Conservation (phyloP, 2,329 filamentous ascomycete species). For the Arthrobotrys conoides region DNA sequence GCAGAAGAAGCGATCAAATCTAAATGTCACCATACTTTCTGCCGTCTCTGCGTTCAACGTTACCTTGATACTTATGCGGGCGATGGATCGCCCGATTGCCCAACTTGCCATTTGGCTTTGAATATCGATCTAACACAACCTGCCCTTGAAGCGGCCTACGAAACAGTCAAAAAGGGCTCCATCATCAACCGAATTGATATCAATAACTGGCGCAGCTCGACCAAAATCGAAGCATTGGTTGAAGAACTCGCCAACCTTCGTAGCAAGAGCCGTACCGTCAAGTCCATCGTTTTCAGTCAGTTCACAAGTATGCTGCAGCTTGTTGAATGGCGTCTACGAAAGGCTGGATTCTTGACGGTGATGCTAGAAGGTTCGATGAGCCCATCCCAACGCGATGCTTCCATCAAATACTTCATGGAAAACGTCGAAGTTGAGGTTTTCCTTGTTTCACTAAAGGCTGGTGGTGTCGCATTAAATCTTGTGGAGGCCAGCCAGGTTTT, state of each 20-base stretch:
- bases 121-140: slow-evolving; percentile 95
- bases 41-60: slow-evolving; percentile 82
- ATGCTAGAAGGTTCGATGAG: slow-evolving; percentile 99
- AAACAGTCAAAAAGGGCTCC: slow-evolving; percentile 89
- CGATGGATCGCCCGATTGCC: slow-evolving; percentile 78
- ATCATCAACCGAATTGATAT: slow-evolving; percentile 99
- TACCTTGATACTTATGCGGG: slow-evolving; percentile 84
- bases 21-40: slow-evolving; percentile 93
- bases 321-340: slow-evolving; percentile 62
- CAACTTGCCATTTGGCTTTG: slow-evolving; percentile 89
- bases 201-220: slow-evolving; percentile 98
- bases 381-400: slow-evolving; percentile 85
- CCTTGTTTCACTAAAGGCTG: slow-evolving; percentile 93
- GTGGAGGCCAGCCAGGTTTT: slow-evolving; percentile 96
- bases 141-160: slow-evolving; percentile 92
- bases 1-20: slow-evolving; percentile 95
- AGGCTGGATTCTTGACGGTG: slow-evolving; percentile 94
- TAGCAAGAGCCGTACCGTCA: slow-evolving; percentile 91
- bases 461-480: slow-evolving; percentile 93
- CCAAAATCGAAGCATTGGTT: slow-evolving; percentile 96
- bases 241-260: slow-evolving; percentile 93
- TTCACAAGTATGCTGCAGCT: slow-evolving; percentile 79
- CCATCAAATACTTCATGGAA: slow-evolving; percentile 82
- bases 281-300: slow-evolving; percentile 81
- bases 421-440: slow-evolving; percentile 96